Evolutionary conservation across 1,284 basidiomycete species (phyloP), one percentile per base, ranked within the genome.

Genomic region (Coniferiporia weirii): DNA sequence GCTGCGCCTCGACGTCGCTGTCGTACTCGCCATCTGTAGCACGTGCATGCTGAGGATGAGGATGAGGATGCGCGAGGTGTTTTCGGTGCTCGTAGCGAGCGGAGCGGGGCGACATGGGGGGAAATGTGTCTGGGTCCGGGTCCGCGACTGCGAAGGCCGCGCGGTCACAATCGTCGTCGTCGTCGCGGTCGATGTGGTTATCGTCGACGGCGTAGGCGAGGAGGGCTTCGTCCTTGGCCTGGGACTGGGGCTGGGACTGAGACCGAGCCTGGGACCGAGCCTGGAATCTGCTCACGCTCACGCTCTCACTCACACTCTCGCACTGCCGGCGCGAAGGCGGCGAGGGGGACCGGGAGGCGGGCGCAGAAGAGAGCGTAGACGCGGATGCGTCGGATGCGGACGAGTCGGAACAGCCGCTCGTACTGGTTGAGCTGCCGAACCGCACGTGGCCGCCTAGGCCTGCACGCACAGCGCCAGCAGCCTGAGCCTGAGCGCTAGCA

Each of bases 351-450:
- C 53, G 43, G 53, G 43, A 43, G n/a, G 43, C 53, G 43, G 53
- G 46, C 4, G 38, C 9, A 20, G 38, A 56, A 17, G 54, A 32
- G 13, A 45, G 22, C 19, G 35, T 56, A 35, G 46, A 49, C 46
- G 20, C 22, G 17, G 46, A 56, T 17, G 53, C 9, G 22, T 13
- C 22, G 34, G 34, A 49, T 9, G 43, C 22, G 12, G 43, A n/a
- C n/a, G n/a, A n/a, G n/a, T n/a, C n/a, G n/a, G n/a, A n/a, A n/a
- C n/a, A n/a, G n/a, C n/a, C n/a, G n/a, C n/a, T n/a, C n/a, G n/a
- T n/a, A n/a, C n/a, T n/a, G n/a, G n/a, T n/a, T n/a, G n/a, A 45
- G 53, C 53, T 54, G 12, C 32, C 27, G 43, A 54, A 46, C n/a
- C 52, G 52, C 6, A 7, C 52, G 43, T 46, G 43, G 34, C 38